Base-by-base conservation (phyloP, 176 grass and related monocot genomes). In the Zea mays region DNA sequence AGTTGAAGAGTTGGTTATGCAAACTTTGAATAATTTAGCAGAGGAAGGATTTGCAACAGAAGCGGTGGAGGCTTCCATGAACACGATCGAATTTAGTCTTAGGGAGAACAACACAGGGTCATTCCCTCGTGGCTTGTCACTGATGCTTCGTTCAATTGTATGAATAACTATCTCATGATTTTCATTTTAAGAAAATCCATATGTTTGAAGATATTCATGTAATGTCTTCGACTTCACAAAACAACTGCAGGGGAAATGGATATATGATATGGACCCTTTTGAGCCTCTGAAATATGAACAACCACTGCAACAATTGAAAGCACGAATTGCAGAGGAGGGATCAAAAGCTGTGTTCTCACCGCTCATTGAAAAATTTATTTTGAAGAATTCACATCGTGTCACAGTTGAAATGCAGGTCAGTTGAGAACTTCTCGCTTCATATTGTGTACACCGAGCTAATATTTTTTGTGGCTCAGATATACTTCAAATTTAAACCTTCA, bases 141-240 rank as follows among this genome's bases (percentile, higher is more conserved):
- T 99, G 68, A 99, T 99, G 96, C 96, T 95, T 85, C 80, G 96
- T 48, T 99, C 92, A 1, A 95, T 99, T 80, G 92, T 99, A 98
- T 21, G 91, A 38, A 74, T 13, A 62, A 50, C 62, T 83, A 20
- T 13, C 12, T 71, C 59, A 6, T 33, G 7, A 1, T 61, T 84
- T 68, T 34, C 10, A 17, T 64, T 57, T n/a, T 58, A 64, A 65
- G 48, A 17, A 63, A 60, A 68, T 6, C 27, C n/a, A 52, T 39
- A 68, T 75, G 57, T 78, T 67, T 80, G 21, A 54, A 48, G 60
- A 57, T 73, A 78, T 73, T 78, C 35, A 86, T 70, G 20, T 62
- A 68, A 82, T 62, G 15, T 43, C 55, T 76, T 85, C n/a, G 67
- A 77, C 72, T 60, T 80, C 65, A 75, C 65, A 63, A 71, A 57